Evolutionary conservation across 1,284 basidiomycete species (phyloP), one percentile per base, ranked within the genome.

Genomic region (Boletus smithii): DNA sequence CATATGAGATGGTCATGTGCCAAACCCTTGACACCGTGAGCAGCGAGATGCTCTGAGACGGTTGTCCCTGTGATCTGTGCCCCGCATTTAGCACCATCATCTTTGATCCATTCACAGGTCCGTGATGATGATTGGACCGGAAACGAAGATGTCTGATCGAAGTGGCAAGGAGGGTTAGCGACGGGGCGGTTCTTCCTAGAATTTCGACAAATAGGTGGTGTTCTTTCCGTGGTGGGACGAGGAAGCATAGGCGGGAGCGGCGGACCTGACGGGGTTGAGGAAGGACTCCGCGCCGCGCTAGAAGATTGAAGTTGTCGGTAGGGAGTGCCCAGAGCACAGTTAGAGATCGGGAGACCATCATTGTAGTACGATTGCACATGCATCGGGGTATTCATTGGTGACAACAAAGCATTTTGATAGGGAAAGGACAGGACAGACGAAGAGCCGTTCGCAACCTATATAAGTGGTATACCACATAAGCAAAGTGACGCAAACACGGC

Each of bases 1-100:
- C 0, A 0, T 4, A 53, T 8, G 0, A 0, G 29, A 13, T 1
- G 0, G 2, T 39, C 0, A 13, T 24, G 20, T 5, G 22, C 0
- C 31, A 46, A 5, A 0, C 36, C 24, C 10, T n/a, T 40, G 34
- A 63, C n/a, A 0, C 42, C 43, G 1, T 65, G 60, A 5, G 0
- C 9, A 1, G 3, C 5, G 4, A 59, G 56, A 22, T 59, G 58
- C 1, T 42, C 18, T 3, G 56, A 18, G 5, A 61, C 33, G 4
- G 1, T 26, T 7, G 6, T 0, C 10, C 9, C 10, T 3, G 47
- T 36, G 16, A 63, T 59, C 5, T 5, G 23, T 17, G 0, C 22
- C 0, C 18, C 32, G 27, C 58, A 59, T 10, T 30, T 3, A 1
- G 11, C 16, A 5, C 44, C 50, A 8, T 60, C 35, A 0, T 34